Evolutionary conservation across 2,329 filamentous ascomycete genomes (phyloP), one percentile per base, ranked within the genome.

Genomic region (Colletotrichum plurivorum): DNA sequence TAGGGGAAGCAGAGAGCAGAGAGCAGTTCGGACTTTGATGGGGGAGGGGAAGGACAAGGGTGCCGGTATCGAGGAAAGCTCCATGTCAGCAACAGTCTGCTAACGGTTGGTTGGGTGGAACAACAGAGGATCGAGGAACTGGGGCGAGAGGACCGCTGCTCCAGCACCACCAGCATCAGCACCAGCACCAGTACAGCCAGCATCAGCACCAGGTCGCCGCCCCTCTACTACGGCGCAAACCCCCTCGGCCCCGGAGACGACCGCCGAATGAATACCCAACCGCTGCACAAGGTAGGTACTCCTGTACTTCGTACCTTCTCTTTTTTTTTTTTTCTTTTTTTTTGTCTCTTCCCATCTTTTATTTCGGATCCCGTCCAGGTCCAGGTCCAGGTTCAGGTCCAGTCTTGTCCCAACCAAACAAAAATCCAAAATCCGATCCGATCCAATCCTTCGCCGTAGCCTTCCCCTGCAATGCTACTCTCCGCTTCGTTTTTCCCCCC

Each of bases 201-300:
- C 69, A 72, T 70, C 76, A 74, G 72, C 73, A 76, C 72, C 73
- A 74, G 70, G 70, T 75, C 69, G 62, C 71, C 70, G 71, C 76
- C 68, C 72, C 71, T 71, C 70, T 78, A 63, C 69, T 74, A 69
- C 70, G 70, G 70, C 68, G 75, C 75, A 75, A 77, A 76, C 74
- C 78, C 79, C 77, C 78, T 81, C 76, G 71, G 72, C 64, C 73
- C 77, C 74, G 75, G 75, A 76, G 79, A 81, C 77, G 76, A 76
- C 75, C 76, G 74, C 77, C 81, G 77, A 76, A 84, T 84, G 82
- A 84, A 82, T 82, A 79, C 61, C 58, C 69, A 80, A 78, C 81
- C 79, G 79, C 79, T 83, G 64, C 76, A 79, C 71, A 84, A 84
- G 82, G 82, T 83, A 82, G 66, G 31, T 8, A 36, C 22, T 25